Evolutionary conservation across 2,329 filamentous ascomycete genomes (phyloP).

Genomic region (Aureobasidium vineae): DNA sequence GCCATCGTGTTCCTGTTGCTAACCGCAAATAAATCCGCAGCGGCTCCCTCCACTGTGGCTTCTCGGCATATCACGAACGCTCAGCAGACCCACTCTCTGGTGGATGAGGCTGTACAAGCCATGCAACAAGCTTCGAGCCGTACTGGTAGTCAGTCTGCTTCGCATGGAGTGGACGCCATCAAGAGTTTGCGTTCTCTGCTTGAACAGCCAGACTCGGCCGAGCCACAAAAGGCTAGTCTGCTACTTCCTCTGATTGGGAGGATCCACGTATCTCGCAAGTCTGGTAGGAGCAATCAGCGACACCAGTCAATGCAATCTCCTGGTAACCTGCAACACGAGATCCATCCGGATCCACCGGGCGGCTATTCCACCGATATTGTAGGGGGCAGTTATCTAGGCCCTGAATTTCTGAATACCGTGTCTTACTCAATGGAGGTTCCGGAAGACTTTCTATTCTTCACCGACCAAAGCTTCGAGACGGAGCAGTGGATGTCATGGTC

Average conservation of each 20-base stretch:
- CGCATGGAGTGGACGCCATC: conserved; percentile 1
- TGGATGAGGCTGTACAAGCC: background rate
- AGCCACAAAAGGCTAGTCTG: conserved; percentile 10
- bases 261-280: conserved; percentile 13
- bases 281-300: background rate
- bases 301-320: background rate
- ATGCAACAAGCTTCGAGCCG: background rate
- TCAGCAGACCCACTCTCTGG: background rate
- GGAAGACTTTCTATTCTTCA: conserved; percentile 14
- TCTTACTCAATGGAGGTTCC: conserved; percentile 16
- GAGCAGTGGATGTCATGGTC: conserved; percentile 18
- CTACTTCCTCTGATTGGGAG: conserved; percentile 11
- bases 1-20: background rate
- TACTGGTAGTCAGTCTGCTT: background rate
- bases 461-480: background rate
- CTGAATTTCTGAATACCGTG: background rate
- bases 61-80: background rate
- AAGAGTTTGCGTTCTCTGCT: background rate
- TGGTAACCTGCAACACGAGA: background rate
- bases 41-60: background rate
- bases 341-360: background rate
- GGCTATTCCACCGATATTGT: background rate
- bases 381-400: background rate
- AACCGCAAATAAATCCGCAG: background rate
- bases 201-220: background rate